Percentiles rank a stretch among this genome's conserved stretches.
phyloP scores from a whole-genome alignment of 108 stramenopile genomes.

The Skeletonema costatum region DNA sequence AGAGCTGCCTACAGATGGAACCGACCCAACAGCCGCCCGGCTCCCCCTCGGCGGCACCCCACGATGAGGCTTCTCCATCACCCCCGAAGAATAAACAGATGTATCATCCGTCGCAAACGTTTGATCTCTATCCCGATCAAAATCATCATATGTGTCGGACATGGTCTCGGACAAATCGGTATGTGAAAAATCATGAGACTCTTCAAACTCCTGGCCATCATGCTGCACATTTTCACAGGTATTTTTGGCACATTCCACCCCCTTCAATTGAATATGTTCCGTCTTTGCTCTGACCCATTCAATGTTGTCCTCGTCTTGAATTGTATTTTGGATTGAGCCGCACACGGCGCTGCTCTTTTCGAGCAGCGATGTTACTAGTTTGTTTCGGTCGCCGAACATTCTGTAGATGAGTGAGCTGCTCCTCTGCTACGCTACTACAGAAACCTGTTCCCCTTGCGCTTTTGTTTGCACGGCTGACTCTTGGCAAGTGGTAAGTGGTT shows the following conservation, averaged over 20 bases:
- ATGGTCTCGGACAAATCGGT: background rate
- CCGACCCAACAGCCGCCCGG: background rate
- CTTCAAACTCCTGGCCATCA: background rate
- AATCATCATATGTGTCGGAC: background rate
- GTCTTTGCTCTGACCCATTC: background rate
- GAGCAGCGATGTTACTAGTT: background rate
- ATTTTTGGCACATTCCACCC: background rate
- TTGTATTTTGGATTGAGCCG: background rate
- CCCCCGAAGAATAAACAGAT: background rate
- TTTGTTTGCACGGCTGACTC: no score
- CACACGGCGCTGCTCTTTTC: conserved; percentile 1
- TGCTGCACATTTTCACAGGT: background rate
- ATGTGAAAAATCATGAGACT: background rate
- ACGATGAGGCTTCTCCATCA: background rate
- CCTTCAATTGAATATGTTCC: background rate
- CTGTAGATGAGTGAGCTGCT: background rate
- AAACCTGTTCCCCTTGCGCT: no score
- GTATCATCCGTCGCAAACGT: background rate
- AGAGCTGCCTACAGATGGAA: background rate
- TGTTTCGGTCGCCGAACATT: background rate
- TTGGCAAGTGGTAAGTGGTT: no score
- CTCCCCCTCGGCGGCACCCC: background rate
- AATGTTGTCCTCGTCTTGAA: conserved; percentile 3
- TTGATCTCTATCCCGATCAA: background rate
- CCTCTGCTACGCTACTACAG: background rate